phyloP scores from a whole-genome alignment of 257 asterid genomes.

The Solanum pimpinellifolium region DNA sequence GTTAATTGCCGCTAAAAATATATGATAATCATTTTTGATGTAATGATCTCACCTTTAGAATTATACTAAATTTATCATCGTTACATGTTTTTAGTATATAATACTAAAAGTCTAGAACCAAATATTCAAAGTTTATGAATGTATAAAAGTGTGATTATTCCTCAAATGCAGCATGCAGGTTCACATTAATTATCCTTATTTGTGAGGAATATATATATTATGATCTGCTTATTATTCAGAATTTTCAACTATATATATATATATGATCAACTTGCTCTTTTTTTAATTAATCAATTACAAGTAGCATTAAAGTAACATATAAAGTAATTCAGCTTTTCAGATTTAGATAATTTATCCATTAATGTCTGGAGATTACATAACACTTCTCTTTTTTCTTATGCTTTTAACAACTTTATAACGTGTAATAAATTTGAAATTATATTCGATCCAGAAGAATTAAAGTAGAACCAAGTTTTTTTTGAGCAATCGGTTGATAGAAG shows the following conservation, averaged over 20 bases:
- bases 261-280: not conserved
- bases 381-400: not conserved
- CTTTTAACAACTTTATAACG: not conserved
- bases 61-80: not conserved
- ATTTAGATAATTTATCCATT: not conserved
- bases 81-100: not conserved
- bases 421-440: not conserved
- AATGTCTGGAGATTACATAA: not conserved
- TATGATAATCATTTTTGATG: too few relatives aligned
- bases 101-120: not conserved
- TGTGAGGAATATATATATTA: not conserved
- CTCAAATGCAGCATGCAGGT: not conserved
- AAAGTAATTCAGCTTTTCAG: not conserved
- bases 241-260: not conserved
- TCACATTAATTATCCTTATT: not conserved
- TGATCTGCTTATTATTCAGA: not conserved
- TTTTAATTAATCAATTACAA: not conserved
- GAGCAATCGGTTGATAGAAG: not conserved
- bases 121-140: not conserved
- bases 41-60: not conserved
- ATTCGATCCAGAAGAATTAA: not conserved
- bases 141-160: not conserved
- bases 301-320: not conserved
- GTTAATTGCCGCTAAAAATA: too few relatives aligned
- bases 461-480: not conserved